These are phyloP conservation scores for Flaveria bidentis DNA, from an alignment of 129 eudicot genomes.

Conservation along the genomic window DNA sequence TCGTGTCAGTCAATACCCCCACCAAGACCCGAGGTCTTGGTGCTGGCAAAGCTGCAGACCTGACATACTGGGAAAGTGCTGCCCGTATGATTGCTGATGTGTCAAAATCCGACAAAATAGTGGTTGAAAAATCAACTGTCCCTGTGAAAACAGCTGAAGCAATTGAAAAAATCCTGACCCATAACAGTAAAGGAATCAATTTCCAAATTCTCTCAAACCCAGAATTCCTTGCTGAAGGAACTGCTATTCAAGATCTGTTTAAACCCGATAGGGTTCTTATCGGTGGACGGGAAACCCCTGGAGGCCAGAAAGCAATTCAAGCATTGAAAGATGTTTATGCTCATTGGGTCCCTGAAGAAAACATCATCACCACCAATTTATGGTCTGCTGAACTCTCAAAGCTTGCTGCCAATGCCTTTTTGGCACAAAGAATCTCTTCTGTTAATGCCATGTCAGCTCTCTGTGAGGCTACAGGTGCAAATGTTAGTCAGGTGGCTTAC, in stretches of 20 bases:
- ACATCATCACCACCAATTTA: slow-evolving; percentile 73
- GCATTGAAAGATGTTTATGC: slow-evolving; percentile 72
- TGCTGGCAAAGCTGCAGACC: slow-evolving; percentile 90
- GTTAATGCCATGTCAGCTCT: slow-evolving; percentile 96
- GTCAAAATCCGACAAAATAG: slow-evolving; percentile 78
- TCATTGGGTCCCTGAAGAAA: slow-evolving; percentile 85
- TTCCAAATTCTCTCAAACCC: slow-evolving; percentile 89
- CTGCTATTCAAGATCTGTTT: slow-evolving; percentile 81
- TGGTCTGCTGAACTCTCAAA: slow-evolving; percentile 98
- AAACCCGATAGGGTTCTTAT: slow-evolving; percentile 84
- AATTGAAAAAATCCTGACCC: slow-evolving; percentile 82
- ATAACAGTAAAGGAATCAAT: slow-evolving; percentile 87
- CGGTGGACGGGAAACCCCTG: slow-evolving; percentile 93
- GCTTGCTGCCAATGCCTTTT: slow-evolving; percentile 90
- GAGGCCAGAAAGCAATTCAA: slow-evolving; percentile 74
- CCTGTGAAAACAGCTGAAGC: slow-evolving; percentile 97
- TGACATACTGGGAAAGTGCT: slow-evolving; percentile 93
- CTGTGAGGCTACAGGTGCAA: slow-evolving; percentile 90
- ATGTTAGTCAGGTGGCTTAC: slow-evolving; percentile 64
- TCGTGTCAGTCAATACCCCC: slow-evolving; percentile 88
- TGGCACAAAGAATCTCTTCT: slow-evolving; percentile 88
- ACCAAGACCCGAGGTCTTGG: slow-evolving; percentile 90
- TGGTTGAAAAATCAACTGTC: slow-evolving; percentile 86
- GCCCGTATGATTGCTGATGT: slow-evolving; percentile 96
- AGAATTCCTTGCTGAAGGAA: slow-evolving; percentile 89